Evolutionary conservation across 2,329 filamentous ascomycete species (phyloP), one percentile per base, ranked within the genome.

Genomic region (Gnomoniopsis sp.): DNA sequence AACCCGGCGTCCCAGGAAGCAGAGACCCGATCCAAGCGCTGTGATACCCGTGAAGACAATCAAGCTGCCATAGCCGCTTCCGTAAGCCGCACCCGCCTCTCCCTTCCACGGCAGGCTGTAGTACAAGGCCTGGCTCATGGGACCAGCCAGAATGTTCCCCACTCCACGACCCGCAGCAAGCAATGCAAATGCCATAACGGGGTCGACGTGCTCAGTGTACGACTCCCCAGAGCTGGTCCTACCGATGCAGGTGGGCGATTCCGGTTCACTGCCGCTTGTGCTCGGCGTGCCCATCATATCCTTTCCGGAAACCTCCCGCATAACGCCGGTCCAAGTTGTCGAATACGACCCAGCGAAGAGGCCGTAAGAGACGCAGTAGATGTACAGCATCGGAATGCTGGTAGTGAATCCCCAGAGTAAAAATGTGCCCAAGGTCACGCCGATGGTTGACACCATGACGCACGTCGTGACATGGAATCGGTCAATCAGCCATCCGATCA

Each of bases 281-380:
- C 33, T 58, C 14, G 57, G 57, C 36, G 60, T 59, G 46, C 46
- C 34, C 23, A 44, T 19, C 57, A 53, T 53, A 41, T 57, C 60
- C 50, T 62, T 59, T 46, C 66, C 67, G 6, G 68, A 64, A 11
- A 79, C 66, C 57, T 79, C 75, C 43, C 67, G 72, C 79, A 81
- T 81, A 63, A 84, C 77, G 0, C 83, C 83, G 0, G 81, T 77
- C 85, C 86, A 89, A 0, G 84, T 82, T 1, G 82, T 81, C 2
- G 82, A 83, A 66, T 85, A 89, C 0, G 83, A 81, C 0, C 86
- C 84, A 0, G 86, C 86, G 56, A 88, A 89, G 63, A 88, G 76
- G 0, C 87, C 87, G 65, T 86, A 89, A 4, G 80, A 73, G 19
- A 87, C 70, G 36, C 85, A 83, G 68, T 87, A 89, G 8, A 83